Percentiles rank a stretch among this genome's conserved stretches.
phyloP scores from a whole-genome alignment of 2,329 filamentous ascomycete species.

The Fusarium nisikadoi region DNA sequence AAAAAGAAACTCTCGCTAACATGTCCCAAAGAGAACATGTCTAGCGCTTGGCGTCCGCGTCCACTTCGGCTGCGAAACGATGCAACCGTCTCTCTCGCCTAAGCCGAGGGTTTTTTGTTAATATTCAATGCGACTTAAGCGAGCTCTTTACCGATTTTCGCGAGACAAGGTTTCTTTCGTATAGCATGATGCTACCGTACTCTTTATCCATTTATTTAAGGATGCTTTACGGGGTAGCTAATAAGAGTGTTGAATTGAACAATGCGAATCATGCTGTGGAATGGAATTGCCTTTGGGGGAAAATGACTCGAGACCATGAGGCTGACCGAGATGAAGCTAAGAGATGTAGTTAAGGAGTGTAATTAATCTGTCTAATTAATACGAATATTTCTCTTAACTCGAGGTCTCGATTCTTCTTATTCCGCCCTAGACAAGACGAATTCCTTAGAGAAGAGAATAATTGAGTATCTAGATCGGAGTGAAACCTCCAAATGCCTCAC shows the following conservation, averaged over 20 bases:
- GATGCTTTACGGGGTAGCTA: background rate
- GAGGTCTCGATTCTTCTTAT: background rate
- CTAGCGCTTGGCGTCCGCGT: slow-evolving; percentile 7
- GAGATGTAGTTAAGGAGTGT: background rate
- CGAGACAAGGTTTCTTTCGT: slow-evolving; percentile 18
- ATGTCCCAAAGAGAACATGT: background rate
- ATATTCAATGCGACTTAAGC: slow-evolving; percentile 5
- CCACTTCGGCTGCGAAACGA: slow-evolving; percentile 44
- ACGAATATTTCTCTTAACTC: accelerated
- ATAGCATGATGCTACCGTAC: background rate
- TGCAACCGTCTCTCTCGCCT: slow-evolving; percentile 36
- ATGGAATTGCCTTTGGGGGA: background rate
- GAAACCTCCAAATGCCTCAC: slow-evolving; percentile 21
- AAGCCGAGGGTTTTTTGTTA: background rate
- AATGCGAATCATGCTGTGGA: background rate
- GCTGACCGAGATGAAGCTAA: background rate
- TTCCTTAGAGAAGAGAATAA: background rate
- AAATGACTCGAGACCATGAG: background rate
- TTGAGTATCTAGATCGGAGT: background rate
- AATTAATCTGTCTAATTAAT: background rate
- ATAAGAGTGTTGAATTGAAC: background rate
- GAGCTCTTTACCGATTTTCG: slow-evolving; percentile 8
- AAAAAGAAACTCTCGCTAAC: slow-evolving; percentile 3
- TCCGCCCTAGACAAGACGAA: background rate
- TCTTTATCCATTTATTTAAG: background rate